Base-by-base conservation (phyloP, 805 yeast species). In the Saturnispora ahearnii region DNA sequence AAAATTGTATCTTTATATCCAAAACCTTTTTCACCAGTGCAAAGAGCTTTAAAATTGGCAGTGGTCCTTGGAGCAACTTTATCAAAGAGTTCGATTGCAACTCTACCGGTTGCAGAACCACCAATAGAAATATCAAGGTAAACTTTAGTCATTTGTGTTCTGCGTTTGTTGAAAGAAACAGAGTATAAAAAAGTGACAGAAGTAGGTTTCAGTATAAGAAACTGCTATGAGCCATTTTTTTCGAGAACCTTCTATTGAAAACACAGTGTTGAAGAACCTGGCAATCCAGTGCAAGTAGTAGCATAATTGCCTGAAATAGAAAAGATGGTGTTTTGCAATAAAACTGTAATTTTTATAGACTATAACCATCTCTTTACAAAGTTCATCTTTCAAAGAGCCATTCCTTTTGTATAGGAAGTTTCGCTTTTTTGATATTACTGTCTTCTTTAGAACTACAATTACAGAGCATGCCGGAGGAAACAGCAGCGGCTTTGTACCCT, bases 1-100 rank as follows among this genome's bases (percentile, higher is more conserved):
- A 91, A 91, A n/a, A 74, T 67, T n/a, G 95, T 84, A 21, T 87
- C 87, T 65, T 87, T 86, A 74, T 81, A 93, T 13, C 82, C 81
- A 9, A 65, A 63, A 32, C 95, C 95, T 59, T 83, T 81, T 62
- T 87, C 95, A 26, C 97, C 97, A 38, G 96, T 84, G 67, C 95
- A 84, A 50, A 91, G 70, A 4, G 91, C 88, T 53, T 88, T 76
- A 73, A 90, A 90, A 70, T 90, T 90, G 60, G 87, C 96, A 10
- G 91, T 84, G 1, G 96, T 88, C 63, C 81, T 84, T 47, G 96
- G 96, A 11, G 84, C 95, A 30, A 84, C 54, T 33, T 59, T 62
- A 50, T 59, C 55, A 54, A 71, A 76, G 44, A 91, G 72, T 63
- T 87, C 89, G 63, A 91, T 81, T 11, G 82, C 84, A 41, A 86